Evolutionary conservation across 495 filamentous ascomycete genomes (phyloP).

Genomic region (Xeromyces bisporus): DNA sequence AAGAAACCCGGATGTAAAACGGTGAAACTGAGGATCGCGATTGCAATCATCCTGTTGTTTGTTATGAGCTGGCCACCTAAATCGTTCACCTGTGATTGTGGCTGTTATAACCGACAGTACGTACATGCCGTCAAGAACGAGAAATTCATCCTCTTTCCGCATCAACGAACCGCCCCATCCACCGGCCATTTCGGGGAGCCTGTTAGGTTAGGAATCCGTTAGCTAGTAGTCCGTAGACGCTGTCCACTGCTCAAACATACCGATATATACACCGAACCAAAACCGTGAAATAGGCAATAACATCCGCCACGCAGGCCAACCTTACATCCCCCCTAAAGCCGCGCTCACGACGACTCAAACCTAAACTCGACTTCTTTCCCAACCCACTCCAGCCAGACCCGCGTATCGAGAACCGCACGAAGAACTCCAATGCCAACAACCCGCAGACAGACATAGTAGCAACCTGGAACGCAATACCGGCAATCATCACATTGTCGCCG

Average conservation of each 20-base stretch:
- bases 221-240: background rate
- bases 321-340: conserved; percentile 25
- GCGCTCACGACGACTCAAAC: conserved; percentile 5
- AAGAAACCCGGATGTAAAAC: conserved; percentile 33
- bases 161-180: conserved; percentile 53
- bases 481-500: conserved; percentile 52
- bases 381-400: conserved; percentile 9
- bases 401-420: conserved; percentile 21
- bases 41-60: conserved; percentile 27
- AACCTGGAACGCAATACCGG: conserved; percentile 56
- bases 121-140: conserved; percentile 42
- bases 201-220: conserved; percentile 3
- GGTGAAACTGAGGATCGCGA: conserved; percentile 29
- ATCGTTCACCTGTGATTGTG: too few species aligned
- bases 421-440: conserved; percentile 32
- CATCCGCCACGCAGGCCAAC: conserved; percentile 32
- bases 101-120: too few species aligned
- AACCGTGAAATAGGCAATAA: conserved; percentile 41
- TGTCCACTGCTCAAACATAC: conserved; percentile 14
- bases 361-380: conserved; percentile 13
- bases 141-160: conserved; percentile 47
- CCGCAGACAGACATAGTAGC: conserved; percentile 44
- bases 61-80: background rate
- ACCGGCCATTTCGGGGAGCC: conserved; percentile 48
- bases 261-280: conserved; percentile 53